A percentile compares a stretch with the other conserved stretches of the same genome.
Evolutionary conservation across 2,329 filamentous ascomycete genomes (phyloP).

Genomic region (Beauveria varroae): DNA sequence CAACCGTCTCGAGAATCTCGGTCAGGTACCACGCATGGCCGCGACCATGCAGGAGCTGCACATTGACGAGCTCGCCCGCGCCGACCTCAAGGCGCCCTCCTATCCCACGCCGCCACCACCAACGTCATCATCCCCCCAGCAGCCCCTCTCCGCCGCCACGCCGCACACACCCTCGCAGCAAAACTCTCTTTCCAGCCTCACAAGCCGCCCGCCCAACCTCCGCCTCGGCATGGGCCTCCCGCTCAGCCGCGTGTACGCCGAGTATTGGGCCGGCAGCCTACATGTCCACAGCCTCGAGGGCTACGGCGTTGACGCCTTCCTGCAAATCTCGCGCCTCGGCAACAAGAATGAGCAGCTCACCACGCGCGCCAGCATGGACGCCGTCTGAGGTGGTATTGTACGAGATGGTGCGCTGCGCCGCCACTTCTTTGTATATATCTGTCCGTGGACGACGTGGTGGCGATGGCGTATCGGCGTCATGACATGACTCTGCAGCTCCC

Average conservation of each 20-base stretch:
- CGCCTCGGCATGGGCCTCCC: constrained; percentile 88
- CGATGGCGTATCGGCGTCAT: neutral
- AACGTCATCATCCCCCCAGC: neutral
- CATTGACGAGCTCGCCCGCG: constrained; percentile 31
- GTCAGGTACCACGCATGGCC: constrained; percentile 80
- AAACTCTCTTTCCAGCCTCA: constrained; percentile 72
- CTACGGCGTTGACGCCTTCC: constrained; percentile 90
- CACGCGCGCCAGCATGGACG: constrained; percentile 69
- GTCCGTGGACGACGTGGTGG: neutral
- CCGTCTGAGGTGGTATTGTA: constrained; percentile 41
- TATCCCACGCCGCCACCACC: constrained; percentile 17
- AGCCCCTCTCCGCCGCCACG: neutral
- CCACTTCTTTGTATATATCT: neutral
- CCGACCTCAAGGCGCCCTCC: constrained; percentile 33
- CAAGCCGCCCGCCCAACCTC: constrained; percentile 76
- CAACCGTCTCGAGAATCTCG: constrained; percentile 74
- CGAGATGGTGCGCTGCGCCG: neutral
- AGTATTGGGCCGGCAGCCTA: constrained; percentile 94
- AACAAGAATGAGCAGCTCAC: constrained; percentile 97
- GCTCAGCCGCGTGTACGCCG: constrained; percentile 88
- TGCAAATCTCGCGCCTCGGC: constrained; percentile 92
- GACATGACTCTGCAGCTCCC: neutral
- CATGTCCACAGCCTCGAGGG: constrained; percentile 90
- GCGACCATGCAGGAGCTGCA: constrained; percentile 86
- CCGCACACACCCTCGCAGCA: constrained; percentile 17